Conservation (phyloP, 2,329 filamentous ascomycete species). For the Chaetomiaceae sp. region DNA sequence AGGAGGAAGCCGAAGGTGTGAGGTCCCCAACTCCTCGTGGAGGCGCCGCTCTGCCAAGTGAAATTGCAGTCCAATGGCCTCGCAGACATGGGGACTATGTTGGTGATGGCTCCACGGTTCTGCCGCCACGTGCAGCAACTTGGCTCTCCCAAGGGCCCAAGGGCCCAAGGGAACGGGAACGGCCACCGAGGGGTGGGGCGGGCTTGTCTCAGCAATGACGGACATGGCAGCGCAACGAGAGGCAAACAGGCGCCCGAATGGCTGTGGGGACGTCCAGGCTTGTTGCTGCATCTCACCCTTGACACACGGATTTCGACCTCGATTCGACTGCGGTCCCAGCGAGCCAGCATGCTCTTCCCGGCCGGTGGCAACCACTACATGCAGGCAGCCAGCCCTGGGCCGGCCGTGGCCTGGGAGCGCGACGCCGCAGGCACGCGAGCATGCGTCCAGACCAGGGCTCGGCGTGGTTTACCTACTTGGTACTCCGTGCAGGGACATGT, state of each 20-base stretch:
- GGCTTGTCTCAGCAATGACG: background rate
- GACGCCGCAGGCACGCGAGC: background rate
- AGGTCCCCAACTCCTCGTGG: too few species aligned
- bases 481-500: too few species aligned
- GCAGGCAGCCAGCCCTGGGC: background rate
- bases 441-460: background rate
- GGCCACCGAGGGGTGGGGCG: conserved; percentile 7
- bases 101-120: background rate
- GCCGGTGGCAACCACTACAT: background rate
- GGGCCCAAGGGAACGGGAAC: background rate
- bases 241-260: too few species aligned
- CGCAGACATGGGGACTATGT: background rate
- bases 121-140: conserved; percentile 1
- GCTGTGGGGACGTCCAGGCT: too few species aligned
- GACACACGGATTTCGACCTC: too few species aligned
- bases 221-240: background rate
- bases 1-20: too few species aligned
- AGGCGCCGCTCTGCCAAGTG: too few species aligned
- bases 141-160: background rate
- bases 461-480: too few species aligned
- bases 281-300: background rate
- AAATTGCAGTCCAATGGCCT: background rate
- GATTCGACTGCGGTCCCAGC: too few species aligned
- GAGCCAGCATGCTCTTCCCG: too few species aligned
- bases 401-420: background rate